Evolutionary conservation across 768 basidiomycete genomes (phyloP), one percentile per base, ranked within the genome.

Genomic region (Leucocoprinus sp.): DNA sequence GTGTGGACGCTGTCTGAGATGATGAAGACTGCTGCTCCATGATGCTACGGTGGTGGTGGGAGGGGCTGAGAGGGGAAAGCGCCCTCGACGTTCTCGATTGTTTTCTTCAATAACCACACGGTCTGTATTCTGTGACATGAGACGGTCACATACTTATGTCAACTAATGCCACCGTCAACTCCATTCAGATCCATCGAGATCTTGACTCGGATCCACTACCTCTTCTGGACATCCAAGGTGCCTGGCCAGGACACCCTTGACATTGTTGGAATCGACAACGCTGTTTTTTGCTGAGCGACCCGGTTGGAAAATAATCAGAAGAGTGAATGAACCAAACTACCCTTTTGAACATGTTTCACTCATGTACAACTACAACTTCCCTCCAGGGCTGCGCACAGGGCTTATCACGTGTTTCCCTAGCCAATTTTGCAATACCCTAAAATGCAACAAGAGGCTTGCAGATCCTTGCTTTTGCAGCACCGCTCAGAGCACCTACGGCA

Each of bases 201-300:
- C n/a, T n/a, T 38, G 45, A 47, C 45, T 47, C 45, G 45, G 45
- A 47, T 47, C 45, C 45, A 29, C 29, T 40, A 8, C 45, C 31
- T 33, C 38, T 34, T 34, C 40, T 4, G 45, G 38, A 34, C 37
- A 38, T 40, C 40, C 45, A 17, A 14, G 14, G 37, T 46, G 23
- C 45, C 37, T 39, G 28, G 39, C 45, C 37, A 40, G 15, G 43
- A 35, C 43, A 44, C 14, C 15, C 23, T 45, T 11, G 26, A 5
- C 26, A 27, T 27, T 27, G n/a, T n/a, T n/a, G n/a, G n/a, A n/a
- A n/a, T n/a, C n/a, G 42, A 23, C 34, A 26, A 35, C 8, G 22
- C 34, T 15, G 33, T 15, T 35, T 34, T n/a, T n/a, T n/a, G n/a
- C n/a, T n/a, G n/a, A n/a, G n/a, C n/a, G n/a, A n/a, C n/a, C n/a